Conservation (phyloP, 2,329 filamentous ascomycete genomes). For the Aspergillus texensis region DNA sequence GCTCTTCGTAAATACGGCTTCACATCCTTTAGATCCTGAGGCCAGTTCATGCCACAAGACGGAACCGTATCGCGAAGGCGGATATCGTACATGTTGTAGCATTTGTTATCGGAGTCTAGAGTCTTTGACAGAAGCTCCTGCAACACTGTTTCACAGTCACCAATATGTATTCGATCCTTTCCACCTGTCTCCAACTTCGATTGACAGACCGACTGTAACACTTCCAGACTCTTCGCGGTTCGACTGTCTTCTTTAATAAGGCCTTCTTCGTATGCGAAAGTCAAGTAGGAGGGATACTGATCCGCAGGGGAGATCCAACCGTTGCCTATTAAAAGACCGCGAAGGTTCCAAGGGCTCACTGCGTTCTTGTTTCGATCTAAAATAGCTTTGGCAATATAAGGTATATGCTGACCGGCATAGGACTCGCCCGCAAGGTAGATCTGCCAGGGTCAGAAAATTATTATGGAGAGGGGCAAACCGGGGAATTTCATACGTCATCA, state of each 20-base stretch:
- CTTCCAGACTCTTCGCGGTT: conserved; percentile 66
- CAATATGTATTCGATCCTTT: conserved; percentile 66
- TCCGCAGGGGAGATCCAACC: conserved; percentile 92
- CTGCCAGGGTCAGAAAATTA: conserved; percentile 50
- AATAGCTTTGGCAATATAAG: conserved; percentile 91
- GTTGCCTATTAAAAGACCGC: conserved; percentile 90
- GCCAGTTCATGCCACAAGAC: conserved; percentile 97
- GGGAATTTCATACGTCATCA: conserved; percentile 75
- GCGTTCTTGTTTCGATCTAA: conserved; percentile 77
- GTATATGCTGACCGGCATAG: conserved; percentile 94
- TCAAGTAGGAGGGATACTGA: conserved; percentile 86
- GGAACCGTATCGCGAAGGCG: conserved; percentile 78
- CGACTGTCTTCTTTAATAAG: conserved; percentile 70
- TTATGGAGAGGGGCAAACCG: not conserved
- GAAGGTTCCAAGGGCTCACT: conserved; percentile 69
- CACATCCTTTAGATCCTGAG: conserved; percentile 76
- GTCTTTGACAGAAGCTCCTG: conserved; percentile 71
- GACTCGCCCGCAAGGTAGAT: conserved; percentile 95
- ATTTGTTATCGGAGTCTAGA: conserved; percentile 59
- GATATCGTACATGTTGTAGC: conserved; percentile 97
- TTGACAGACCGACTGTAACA: conserved; percentile 69
- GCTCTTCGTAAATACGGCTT: conserved; percentile 80
- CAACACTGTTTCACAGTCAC: conserved; percentile 75
- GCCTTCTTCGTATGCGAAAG: conserved; percentile 76
- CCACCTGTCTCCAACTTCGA: conserved; percentile 58